Percentiles rank a stretch among this genome's conserved stretches.
These are phyloP conservation scores for Amyloporia xantha DNA, from an alignment of 768 basidiomycete species.

Conservation along the genomic window DNA sequence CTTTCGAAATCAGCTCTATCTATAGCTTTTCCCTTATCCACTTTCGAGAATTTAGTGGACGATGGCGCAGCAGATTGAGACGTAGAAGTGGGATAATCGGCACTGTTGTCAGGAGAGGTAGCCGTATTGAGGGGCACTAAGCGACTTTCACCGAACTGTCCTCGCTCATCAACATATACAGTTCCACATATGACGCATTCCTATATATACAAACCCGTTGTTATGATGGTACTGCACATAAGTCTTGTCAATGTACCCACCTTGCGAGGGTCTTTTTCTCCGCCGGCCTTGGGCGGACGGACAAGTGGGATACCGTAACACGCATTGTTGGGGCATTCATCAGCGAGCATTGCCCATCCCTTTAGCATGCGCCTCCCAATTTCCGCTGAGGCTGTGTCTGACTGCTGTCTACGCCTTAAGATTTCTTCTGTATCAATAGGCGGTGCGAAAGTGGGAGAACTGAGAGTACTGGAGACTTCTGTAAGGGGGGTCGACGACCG, in stretches of 20 bases:
- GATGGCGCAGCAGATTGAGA: background rate
- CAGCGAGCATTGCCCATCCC: slow-evolving; percentile 88
- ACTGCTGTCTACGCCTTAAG: slow-evolving; percentile 68
- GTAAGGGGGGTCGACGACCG: slow-evolving; percentile 74
- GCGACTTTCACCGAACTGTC: slow-evolving; percentile 42
- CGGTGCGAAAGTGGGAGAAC: slow-evolving; percentile 57
- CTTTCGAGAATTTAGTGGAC: background rate
- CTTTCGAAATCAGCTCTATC: background rate
- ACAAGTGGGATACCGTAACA: slow-evolving; percentile 86
- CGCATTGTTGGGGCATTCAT: slow-evolving; percentile 63
- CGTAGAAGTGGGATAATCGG: background rate
- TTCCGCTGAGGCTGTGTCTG: slow-evolving; percentile 71
- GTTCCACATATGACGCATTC: slow-evolving; percentile 74
- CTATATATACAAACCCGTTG: slow-evolving; percentile 28
- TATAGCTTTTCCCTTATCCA: slow-evolving; percentile 7
- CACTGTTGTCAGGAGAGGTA: background rate
- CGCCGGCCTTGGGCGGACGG: slow-evolving; percentile 59
- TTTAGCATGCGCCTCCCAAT: slow-evolving; percentile 72
- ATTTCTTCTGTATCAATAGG: slow-evolving; percentile 62
- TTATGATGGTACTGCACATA: background rate
- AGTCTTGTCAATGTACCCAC: slow-evolving; percentile 29
- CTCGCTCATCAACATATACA: slow-evolving; percentile 50
- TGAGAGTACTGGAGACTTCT: slow-evolving; percentile 55
- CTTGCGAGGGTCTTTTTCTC: slow-evolving; percentile 59
- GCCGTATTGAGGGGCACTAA: slow-evolving; percentile 12